phyloP scores from a whole-genome alignment of 2,329 filamentous ascomycete genomes.

The Drechmeria coniospora region DNA sequence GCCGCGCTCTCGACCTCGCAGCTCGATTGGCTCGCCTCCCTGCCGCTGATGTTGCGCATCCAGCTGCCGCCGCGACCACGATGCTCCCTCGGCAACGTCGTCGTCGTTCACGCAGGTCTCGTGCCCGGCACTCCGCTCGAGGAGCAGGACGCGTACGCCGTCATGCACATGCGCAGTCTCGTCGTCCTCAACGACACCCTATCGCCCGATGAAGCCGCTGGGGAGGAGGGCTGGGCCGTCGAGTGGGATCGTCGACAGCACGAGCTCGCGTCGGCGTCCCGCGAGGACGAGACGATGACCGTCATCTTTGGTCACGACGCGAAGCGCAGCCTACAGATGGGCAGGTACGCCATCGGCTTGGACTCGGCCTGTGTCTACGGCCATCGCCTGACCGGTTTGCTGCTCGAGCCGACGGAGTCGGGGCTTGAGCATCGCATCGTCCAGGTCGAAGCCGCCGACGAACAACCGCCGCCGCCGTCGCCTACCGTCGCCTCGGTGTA shows the following conservation, averaged over 20 bases:
- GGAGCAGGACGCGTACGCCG: conserved; percentile 54
- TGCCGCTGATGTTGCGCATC: background rate
- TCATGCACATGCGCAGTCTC: conserved; percentile 80
- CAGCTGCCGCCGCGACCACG: background rate
- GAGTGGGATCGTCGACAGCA: conserved; percentile 5
- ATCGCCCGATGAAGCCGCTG: conserved; percentile 1
- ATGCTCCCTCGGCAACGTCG: conserved; percentile 7
- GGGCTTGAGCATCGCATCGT: too few species aligned
- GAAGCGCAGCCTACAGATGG: conserved; percentile 39
- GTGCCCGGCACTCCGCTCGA: conserved; percentile 55
- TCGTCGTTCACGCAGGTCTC: conserved; percentile 69
- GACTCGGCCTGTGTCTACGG: conserved; percentile 69
- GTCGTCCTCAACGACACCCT: conserved; percentile 31
- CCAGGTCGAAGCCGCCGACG: too few species aligned
- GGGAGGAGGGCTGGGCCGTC: conserved; percentile 6
- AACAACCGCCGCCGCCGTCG: too few species aligned
- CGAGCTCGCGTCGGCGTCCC: too few species aligned
- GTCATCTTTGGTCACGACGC: conserved; percentile 79
- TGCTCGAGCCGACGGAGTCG: too few species aligned
- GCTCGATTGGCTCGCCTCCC: background rate
- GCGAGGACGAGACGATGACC: too few species aligned
- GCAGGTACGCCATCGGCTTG: conserved; percentile 61
- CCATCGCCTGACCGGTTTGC: too few species aligned
- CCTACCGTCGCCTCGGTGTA: too few species aligned
- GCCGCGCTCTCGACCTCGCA: background rate